Conservation (phyloP, 2,329 filamentous ascomycete genomes). For the Dryadomyces quercivorus region DNA sequence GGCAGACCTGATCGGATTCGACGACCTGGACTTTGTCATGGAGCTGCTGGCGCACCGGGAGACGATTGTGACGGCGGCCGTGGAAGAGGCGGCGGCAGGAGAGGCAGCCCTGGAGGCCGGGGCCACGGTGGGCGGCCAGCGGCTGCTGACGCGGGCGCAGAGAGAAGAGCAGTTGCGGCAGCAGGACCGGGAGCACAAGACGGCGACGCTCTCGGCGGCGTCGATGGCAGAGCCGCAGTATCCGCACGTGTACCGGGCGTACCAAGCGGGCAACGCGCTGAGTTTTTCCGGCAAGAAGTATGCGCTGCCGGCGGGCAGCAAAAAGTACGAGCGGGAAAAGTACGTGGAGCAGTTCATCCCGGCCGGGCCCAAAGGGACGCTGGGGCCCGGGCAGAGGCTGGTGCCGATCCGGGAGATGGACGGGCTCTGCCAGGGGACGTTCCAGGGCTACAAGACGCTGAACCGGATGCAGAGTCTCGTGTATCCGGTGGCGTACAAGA, state of each 20-base stretch:
- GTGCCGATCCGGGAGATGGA: conserved; percentile 75
- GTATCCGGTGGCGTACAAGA: conserved; percentile 89
- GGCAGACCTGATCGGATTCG: conserved; percentile 83
- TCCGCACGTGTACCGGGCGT: conserved; percentile 82
- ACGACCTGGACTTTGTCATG: conserved; percentile 85
- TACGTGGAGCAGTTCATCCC: conserved; percentile 89
- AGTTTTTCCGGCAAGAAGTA: conserved; percentile 73
- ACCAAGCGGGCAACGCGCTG: conserved; percentile 76
- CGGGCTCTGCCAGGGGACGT: conserved; percentile 79
- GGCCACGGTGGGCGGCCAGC: conserved; percentile 19
- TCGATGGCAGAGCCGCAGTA: conserved; percentile 65
- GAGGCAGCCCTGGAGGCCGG: not conserved
- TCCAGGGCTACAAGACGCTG: conserved; percentile 82
- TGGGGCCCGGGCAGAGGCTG: conserved; percentile 62
- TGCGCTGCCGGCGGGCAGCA: conserved; percentile 63
- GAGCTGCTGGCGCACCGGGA: conserved; percentile 71
- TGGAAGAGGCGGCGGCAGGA: conserved; percentile 17
- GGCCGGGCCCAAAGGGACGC: conserved; percentile 62
- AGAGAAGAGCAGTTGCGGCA: conserved; percentile 65
- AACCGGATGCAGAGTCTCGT: conserved; percentile 98
- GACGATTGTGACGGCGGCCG: conserved; percentile 43
- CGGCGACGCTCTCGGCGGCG: conserved; percentile 55
- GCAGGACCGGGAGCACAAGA: conserved; percentile 76
- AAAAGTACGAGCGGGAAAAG: conserved; percentile 56
- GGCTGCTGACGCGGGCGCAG: conserved; percentile 63